A percentile compares a stretch with the other conserved stretches of the same genome.
These are phyloP conservation scores for Syzygium oleosum DNA, from an alignment of 345 rosid genomes.

Conservation along the genomic window DNA sequence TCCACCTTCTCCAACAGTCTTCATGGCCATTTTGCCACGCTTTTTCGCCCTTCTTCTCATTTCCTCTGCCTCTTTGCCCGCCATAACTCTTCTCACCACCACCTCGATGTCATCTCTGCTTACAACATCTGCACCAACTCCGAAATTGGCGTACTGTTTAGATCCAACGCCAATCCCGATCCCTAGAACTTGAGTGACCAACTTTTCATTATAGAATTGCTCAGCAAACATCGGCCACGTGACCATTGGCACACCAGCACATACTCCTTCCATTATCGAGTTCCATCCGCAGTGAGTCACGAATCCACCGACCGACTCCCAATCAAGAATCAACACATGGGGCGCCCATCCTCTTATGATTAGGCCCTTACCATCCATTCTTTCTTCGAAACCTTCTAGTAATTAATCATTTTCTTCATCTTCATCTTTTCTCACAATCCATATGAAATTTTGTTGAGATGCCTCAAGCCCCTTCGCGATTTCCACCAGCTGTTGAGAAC, in stretches of 20 bases:
- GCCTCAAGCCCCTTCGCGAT: conserved; percentile 11
- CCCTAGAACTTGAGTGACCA: background rate
- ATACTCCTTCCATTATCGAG: conserved; percentile 11
- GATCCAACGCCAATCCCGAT: background rate
- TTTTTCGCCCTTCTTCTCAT: background rate
- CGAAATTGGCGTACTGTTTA: background rate
- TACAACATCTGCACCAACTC: background rate
- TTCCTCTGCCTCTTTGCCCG: conserved; percentile 3
- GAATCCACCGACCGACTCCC: conserved; percentile 5
- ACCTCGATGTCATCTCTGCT: background rate
- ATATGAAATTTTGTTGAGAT: conserved; percentile 5
- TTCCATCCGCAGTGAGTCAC: conserved; percentile 26
- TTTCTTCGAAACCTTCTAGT: conserved; percentile 12
- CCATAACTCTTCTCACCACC: background rate
- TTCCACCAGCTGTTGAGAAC: conserved; percentile 17
- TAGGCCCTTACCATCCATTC: conserved; percentile 8
- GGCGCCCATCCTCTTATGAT: conserved; percentile 15
- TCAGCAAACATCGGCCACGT: conserved; percentile 13
- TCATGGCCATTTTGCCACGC: conserved; percentile 11
- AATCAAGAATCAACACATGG: conserved; percentile 15
- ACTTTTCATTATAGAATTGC: conserved; percentile 3
- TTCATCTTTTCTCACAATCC: conserved; percentile 5
- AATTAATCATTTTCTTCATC: background rate
- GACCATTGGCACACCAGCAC: conserved; percentile 18
- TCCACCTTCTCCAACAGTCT: conserved; percentile 21